Evolutionary conservation across 1,284 basidiomycete species (phyloP).

Genomic region (Pseudozyma tsukubaensis): DNA sequence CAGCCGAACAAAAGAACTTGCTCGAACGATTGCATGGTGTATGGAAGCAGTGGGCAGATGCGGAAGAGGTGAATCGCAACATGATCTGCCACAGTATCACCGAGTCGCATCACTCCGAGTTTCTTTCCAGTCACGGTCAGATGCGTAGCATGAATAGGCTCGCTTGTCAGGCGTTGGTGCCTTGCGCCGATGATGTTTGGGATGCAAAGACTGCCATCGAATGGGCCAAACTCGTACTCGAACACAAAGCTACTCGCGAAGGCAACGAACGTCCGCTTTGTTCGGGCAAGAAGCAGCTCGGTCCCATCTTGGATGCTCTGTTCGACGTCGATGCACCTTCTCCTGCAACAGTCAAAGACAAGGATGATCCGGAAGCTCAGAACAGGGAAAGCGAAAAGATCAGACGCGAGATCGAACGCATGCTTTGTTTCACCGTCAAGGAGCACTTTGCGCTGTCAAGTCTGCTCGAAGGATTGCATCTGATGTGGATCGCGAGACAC

Average conservation of each 20-base stretch:
- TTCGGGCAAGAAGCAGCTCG: constrained; percentile 38
- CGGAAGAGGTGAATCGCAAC: constrained; percentile 46
- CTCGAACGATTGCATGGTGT: constrained; percentile 35
- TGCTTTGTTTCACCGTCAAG: constrained; percentile 36
- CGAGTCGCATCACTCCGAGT: constrained; percentile 49
- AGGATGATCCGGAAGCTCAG: neutral
- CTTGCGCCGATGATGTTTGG: constrained; percentile 45
- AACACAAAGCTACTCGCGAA: constrained; percentile 38
- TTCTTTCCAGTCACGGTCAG: constrained; percentile 29
- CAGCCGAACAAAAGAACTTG: constrained; percentile 29
- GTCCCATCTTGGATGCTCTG: constrained; percentile 37
- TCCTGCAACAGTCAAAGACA: neutral
- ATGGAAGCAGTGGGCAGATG: constrained; percentile 51
- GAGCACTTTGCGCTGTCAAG: constrained; percentile 43
- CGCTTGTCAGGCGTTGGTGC: constrained; percentile 37
- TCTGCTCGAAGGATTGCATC: constrained; percentile 41
- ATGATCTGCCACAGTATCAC: constrained; percentile 43
- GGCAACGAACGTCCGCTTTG: constrained; percentile 13
- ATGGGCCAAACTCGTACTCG: constrained; percentile 41
- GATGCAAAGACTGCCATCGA: constrained; percentile 45
- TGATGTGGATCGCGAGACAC: constrained; percentile 39
- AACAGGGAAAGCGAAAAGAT: neutral
- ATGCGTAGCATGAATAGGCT: constrained; percentile 35
- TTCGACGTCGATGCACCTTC: constrained; percentile 20
- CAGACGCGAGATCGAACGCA: constrained; percentile 16